Conservation (phyloP, 2,329 filamentous ascomycete species). For the Beauveria medogensis region DNA sequence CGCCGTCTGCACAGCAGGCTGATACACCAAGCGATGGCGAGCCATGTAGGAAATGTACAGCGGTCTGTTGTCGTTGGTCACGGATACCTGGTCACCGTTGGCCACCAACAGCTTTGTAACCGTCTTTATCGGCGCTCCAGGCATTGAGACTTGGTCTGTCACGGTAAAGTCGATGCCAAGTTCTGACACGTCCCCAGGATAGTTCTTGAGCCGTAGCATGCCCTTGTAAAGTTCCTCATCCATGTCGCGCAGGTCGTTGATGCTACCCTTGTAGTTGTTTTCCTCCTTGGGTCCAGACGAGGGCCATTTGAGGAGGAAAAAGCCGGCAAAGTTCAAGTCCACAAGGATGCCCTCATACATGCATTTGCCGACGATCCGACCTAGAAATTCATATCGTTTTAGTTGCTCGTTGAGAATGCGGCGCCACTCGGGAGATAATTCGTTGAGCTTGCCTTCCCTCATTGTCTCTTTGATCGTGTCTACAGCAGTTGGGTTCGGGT, state of each 20-base stretch:
- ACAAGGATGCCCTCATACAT: constrained; percentile 94
- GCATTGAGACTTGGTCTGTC: constrained; percentile 54
- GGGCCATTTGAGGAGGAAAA: constrained; percentile 95
- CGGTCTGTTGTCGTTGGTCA: constrained; percentile 86
- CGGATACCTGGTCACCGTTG: constrained; percentile 65
- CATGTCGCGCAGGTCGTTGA: constrained; percentile 89
- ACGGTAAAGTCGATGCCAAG: constrained; percentile 85
- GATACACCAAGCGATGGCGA: constrained; percentile 73
- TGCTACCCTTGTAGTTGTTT: constrained; percentile 75
- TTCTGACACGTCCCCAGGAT: constrained; percentile 60
- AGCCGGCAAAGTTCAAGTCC: constrained; percentile 85
- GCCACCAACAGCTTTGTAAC: constrained; percentile 68
- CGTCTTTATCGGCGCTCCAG: constrained; percentile 44
- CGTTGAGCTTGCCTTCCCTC: constrained; percentile 39
- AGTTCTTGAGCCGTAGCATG: constrained; percentile 75
- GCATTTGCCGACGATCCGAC: constrained; percentile 90
- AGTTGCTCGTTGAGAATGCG: constrained; percentile 53
- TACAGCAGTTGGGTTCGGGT: constrained; percentile 73
- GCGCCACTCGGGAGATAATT: constrained; percentile 49
- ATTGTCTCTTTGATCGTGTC: constrained; percentile 59
- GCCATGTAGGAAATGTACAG: constrained; percentile 93
- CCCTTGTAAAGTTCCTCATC: constrained; percentile 89
- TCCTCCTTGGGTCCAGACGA: constrained; percentile 57
- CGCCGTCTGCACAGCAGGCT: constrained; percentile 72
- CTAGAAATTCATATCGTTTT: constrained; percentile 80